These are phyloP conservation scores for Esteya vermicola DNA, from an alignment of 2,329 filamentous ascomycete genomes.

Conservation along the genomic window DNA sequence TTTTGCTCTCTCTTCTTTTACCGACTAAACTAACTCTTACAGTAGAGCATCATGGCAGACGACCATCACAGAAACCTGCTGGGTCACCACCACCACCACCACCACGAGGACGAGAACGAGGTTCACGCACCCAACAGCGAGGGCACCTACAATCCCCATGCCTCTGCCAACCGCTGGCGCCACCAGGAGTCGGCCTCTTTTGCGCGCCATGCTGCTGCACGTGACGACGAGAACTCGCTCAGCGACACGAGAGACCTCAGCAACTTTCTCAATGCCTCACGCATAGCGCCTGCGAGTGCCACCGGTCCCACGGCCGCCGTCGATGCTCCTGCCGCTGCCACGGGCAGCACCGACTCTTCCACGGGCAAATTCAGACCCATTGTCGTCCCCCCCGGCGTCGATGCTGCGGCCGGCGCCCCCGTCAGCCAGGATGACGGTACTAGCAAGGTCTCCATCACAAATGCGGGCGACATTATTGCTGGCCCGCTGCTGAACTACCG, in stretches of 20 bases:
- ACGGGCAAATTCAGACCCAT: conserved; percentile 6
- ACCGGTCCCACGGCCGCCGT: conserved; percentile 7
- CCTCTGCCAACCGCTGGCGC: conserved; percentile 44
- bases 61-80: too few relatives aligned
- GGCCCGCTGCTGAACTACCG: conserved; percentile 69
- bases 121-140: conserved; percentile 1
- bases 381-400: conserved; percentile 20
- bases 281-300: conserved; percentile 28
- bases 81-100: not conserved
- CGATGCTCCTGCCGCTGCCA: not conserved
- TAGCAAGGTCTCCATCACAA: conserved; percentile 6
- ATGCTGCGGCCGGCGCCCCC: not conserved
- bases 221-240: conserved; percentile 24
- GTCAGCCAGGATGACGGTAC: not conserved
- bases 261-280: conserved; percentile 39
- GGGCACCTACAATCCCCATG: conserved; percentile 35
- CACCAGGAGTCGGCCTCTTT: conserved; percentile 49
- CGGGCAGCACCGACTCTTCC: not conserved
- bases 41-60: too few relatives aligned
- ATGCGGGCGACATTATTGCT: conserved; percentile 40
- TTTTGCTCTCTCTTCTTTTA: too few relatives aligned
- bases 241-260: conserved; percentile 35
- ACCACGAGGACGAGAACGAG: not conserved
- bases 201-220: conserved; percentile 31
- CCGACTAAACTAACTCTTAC: too few relatives aligned